These are phyloP conservation scores for Kodamaea kaohsiungensis DNA, from an alignment of 805 yeast species.

Conservation along the genomic window DNA sequence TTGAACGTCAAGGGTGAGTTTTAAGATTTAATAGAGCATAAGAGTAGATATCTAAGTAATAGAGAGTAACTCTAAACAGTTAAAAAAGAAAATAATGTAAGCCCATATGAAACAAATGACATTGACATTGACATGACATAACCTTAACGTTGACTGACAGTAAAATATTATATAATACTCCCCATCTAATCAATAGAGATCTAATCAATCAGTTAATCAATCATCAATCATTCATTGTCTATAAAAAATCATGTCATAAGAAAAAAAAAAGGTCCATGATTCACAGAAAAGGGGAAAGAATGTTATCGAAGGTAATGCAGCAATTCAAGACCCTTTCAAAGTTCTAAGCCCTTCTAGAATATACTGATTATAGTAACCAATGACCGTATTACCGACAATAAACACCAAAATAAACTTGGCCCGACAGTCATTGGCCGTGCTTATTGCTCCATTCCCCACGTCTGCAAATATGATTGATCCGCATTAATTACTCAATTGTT, in stretches of 20 bases:
- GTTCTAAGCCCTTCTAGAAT: too few relatives aligned
- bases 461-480: neutral
- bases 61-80: neutral
- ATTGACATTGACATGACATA: neutral
- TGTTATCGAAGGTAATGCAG: too few relatives aligned
- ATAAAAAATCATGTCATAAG: too few relatives aligned
- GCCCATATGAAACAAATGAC: neutral
- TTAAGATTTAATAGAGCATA: constrained; percentile 15
- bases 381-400: neutral
- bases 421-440: neutral
- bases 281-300: too few relatives aligned
- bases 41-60: constrained; percentile 1
- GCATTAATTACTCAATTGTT: neutral
- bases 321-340: too few relatives aligned
- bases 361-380: too few relatives aligned
- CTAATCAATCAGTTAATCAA: too few relatives aligned
- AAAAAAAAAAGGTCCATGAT: too few relatives aligned
- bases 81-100: too few relatives aligned
- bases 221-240: too few relatives aligned
- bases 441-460: neutral
- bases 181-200: neutral
- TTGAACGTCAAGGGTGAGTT: constrained; percentile 47
- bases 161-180: too few relatives aligned
- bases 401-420: neutral
- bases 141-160: too few relatives aligned